phyloP scores from a whole-genome alignment of 352 stramenopile species.

The Globisporangium uncinulatum region DNA sequence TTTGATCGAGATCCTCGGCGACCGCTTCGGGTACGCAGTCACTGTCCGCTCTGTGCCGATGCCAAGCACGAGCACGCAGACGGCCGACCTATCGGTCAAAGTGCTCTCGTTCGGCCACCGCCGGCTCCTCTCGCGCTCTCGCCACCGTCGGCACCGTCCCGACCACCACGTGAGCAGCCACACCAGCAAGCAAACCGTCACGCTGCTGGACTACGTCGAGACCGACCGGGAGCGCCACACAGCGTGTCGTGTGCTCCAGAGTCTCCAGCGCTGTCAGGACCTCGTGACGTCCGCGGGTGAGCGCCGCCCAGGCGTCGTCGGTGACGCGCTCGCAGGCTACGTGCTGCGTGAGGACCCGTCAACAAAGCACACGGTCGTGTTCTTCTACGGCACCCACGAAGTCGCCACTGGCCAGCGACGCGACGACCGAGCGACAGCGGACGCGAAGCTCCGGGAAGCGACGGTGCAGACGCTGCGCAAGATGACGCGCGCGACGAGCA shows the following conservation, averaged over 20 bases:
- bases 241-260: slow-evolving; percentile 12
- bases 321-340: slow-evolving; percentile 16
- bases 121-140: slow-evolving; percentile 4
- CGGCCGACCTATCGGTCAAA: slow-evolving; percentile 21
- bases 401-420: neutral
- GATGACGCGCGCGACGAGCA: slow-evolving; percentile 11
- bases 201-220: slow-evolving; percentile 22
- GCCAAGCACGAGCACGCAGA: neutral
- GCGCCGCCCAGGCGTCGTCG: slow-evolving; percentile 1
- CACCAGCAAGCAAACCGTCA: slow-evolving; percentile 7
- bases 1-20: slow-evolving; percentile 21
- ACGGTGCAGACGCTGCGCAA: slow-evolving; percentile 15
- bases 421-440: neutral
- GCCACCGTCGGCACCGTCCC: too few species aligned
- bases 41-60: slow-evolving; percentile 17
- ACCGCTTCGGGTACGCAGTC: slow-evolving; percentile 20
- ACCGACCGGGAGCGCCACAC: slow-evolving; percentile 9
- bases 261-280: slow-evolving; percentile 5
- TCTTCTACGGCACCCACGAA: slow-evolving; percentile 12
- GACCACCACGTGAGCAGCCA: neutral
- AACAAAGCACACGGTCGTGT: slow-evolving; percentile 18
- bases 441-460: neutral
- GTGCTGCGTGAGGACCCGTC: slow-evolving; percentile 18
- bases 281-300: slow-evolving; percentile 4
- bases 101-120: slow-evolving; percentile 18